phyloP scores from a whole-genome alignment of 805 yeast genomes.

The Barnettozyma botsteinii region DNA sequence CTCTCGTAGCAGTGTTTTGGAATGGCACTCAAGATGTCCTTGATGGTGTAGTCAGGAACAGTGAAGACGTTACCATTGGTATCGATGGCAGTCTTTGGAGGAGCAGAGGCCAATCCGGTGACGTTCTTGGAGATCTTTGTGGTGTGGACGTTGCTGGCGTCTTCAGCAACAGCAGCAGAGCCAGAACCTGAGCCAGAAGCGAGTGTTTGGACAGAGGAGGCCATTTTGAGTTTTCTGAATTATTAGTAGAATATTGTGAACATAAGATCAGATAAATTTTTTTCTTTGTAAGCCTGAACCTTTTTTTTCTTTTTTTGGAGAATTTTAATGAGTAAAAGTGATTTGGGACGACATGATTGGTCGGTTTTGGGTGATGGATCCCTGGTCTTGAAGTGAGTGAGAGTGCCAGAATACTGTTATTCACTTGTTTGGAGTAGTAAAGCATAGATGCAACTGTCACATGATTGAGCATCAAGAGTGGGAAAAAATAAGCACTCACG shows the following conservation, averaged over 20 bases:
- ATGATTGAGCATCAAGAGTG: constrained; percentile 1
- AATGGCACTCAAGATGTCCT: constrained; percentile 50
- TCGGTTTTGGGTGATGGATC: too few relatives aligned
- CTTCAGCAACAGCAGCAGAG: constrained; percentile 1
- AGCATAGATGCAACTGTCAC: not conserved
- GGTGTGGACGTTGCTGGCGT: constrained; percentile 6
- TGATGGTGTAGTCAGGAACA: constrained; percentile 59
- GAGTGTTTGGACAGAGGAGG: constrained; percentile 13
- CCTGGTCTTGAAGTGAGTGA: too few relatives aligned
- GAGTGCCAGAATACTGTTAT: too few relatives aligned
- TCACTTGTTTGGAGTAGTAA: too few relatives aligned
- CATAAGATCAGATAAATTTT: not conserved
- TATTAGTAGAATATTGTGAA: too few relatives aligned
- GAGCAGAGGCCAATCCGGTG: constrained; percentile 15
- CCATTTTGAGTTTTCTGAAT: constrained; percentile 1
- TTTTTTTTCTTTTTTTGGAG: too few relatives aligned
- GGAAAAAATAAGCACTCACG: constrained; percentile 33
- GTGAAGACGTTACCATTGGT: constrained; percentile 48
- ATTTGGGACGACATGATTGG: too few relatives aligned
- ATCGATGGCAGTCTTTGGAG: constrained; percentile 37
- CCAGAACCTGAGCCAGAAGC: constrained; percentile 14
- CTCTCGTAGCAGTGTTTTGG: constrained; percentile 59
- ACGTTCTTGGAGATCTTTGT: constrained; percentile 21
- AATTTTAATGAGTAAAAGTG: too few relatives aligned
- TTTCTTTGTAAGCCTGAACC: too few relatives aligned